These are phyloP conservation scores for Castanopsis chinensis DNA, from an alignment of 306 rosid species.

Conservation along the genomic window DNA sequence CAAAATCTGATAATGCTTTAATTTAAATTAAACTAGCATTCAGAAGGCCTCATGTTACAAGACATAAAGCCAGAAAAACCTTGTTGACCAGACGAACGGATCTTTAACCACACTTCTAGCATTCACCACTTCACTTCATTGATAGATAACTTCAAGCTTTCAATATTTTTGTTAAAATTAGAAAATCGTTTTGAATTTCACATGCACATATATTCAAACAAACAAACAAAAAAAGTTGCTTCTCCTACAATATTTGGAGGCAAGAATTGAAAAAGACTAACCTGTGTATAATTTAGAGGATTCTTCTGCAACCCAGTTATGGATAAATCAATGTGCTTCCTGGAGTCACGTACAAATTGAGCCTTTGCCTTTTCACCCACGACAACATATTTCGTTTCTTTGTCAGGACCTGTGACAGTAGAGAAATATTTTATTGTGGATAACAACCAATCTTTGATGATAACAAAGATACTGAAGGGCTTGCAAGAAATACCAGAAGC, in stretches of 20 bases:
- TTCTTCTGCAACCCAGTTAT: conserved; percentile 88
- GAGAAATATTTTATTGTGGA: neutral
- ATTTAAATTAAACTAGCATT: neutral
- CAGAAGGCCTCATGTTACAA: neutral
- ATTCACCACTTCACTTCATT: neutral
- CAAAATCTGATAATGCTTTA: neutral
- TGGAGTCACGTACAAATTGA: conserved; percentile 86
- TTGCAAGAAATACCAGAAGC: conserved; percentile 60
- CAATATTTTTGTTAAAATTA: neutral
- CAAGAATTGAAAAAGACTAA: conserved; percentile 22
- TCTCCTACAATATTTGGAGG: neutral
- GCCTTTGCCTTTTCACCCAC: conserved; percentile 99
- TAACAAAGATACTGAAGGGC: conserved; percentile 8
- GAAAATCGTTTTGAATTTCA: neutral
- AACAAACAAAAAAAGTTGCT: neutral
- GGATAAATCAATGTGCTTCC: conserved; percentile 54
- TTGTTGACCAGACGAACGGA: neutral
- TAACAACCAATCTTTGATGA: neutral
- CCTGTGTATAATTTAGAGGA: conserved; percentile 88
- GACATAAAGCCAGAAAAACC: neutral
- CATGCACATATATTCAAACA: neutral
- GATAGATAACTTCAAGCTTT: neutral
- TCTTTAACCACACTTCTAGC: neutral
- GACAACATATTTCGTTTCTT: conserved; percentile 70
- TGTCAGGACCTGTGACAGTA: conserved; percentile 66